Base-by-base conservation (phyloP, 2,329 filamentous ascomycete genomes). In the Xylariales sp. region DNA sequence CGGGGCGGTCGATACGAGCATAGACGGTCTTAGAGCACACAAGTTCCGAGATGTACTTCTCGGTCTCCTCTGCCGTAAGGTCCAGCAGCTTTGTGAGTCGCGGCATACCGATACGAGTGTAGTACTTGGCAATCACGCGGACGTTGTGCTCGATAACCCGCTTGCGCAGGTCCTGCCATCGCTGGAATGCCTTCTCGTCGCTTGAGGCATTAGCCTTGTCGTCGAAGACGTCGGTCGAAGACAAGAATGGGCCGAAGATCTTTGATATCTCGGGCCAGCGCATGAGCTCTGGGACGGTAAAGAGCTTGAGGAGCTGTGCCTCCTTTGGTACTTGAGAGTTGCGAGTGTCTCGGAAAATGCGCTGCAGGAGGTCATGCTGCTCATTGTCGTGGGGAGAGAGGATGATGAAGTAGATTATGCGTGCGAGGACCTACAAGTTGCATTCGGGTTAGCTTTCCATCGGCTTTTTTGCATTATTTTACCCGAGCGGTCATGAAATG, bases 101-200 rank as follows among this genome's bases (percentile, higher is more conserved):
- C 48, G 83, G 81, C 76, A 96, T 93, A 61, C 88, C 84, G 59
- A 98, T 95, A 52, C 93, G 88, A 16, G 93, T 98, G 70, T 98
- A 98, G 74, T 98, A 98, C 67, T 95, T 95, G 53, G 93, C 93
- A 25, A 98, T 81, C 2, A 98, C 93, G 37, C 93, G 88, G 37
- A 98, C 91, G 51, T 98, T 98, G 70, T 98, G 93, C 71, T 98
- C 93, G 54, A 98, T 98, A 45, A 98, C 93, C 37, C 93, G 89
- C 76, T 97, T 97, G 56, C 93, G 87, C 47, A 98, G 72, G 59
- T 96, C 93, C 59, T 93, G 78, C 89, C 91, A 98, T 60, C 93
- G 79, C 63, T 84, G 79, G 63, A 86, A 70, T 19, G 89, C 85
- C 65, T 95, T 91, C 43, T 83, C 75, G 52, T 96, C 89, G 23